Evolutionary conservation across 1,284 basidiomycete genomes (phyloP).

Genomic region (Malassezia psittaci): DNA sequence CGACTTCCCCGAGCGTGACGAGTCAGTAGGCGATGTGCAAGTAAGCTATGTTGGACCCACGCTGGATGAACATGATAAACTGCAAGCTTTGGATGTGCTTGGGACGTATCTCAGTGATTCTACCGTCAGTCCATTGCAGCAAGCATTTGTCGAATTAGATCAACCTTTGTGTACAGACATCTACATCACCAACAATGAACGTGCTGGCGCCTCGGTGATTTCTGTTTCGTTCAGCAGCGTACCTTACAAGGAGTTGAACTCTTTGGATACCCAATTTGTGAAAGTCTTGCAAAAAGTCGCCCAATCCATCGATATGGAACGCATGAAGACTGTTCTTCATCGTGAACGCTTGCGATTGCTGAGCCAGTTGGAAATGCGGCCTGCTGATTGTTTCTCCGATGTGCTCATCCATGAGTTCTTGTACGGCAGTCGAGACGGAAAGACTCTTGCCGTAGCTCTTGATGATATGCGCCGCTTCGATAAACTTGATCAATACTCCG

Average conservation of each 20-base stretch:
- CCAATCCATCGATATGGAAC: slow-evolving; percentile 72
- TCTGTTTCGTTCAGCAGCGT: slow-evolving; percentile 73
- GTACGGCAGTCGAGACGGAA: slow-evolving; percentile 74
- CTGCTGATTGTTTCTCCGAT: slow-evolving; percentile 55
- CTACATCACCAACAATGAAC: slow-evolving; percentile 68
- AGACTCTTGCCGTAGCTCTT: slow-evolving; percentile 63
- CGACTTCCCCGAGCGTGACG: slow-evolving; percentile 96
- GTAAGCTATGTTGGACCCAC: slow-evolving; percentile 71
- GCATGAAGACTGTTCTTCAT: slow-evolving; percentile 78
- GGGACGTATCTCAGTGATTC: slow-evolving; percentile 69
- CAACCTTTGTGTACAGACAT: slow-evolving; percentile 75
- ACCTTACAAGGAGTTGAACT: slow-evolving; percentile 65
- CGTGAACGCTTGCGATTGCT: slow-evolving; percentile 69
- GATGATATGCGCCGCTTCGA: slow-evolving; percentile 70
- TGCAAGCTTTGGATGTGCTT: slow-evolving; percentile 74
- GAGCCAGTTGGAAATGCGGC: slow-evolving; percentile 49
- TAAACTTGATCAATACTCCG: slow-evolving; percentile 58
- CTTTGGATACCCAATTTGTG: slow-evolving; percentile 63
- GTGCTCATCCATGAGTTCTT: slow-evolving; percentile 61
- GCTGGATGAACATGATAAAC: slow-evolving; percentile 63
- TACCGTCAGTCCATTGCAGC: slow-evolving; percentile 76
- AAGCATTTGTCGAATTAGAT: slow-evolving; percentile 84
- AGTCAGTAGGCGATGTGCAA: slow-evolving; percentile 77
- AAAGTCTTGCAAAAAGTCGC: slow-evolving; percentile 64
- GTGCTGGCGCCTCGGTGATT: slow-evolving; percentile 59